These are phyloP conservation scores for Aspergillus sp. DNA, from an alignment of 2,329 filamentous ascomycete genomes.

Conservation along the genomic window DNA sequence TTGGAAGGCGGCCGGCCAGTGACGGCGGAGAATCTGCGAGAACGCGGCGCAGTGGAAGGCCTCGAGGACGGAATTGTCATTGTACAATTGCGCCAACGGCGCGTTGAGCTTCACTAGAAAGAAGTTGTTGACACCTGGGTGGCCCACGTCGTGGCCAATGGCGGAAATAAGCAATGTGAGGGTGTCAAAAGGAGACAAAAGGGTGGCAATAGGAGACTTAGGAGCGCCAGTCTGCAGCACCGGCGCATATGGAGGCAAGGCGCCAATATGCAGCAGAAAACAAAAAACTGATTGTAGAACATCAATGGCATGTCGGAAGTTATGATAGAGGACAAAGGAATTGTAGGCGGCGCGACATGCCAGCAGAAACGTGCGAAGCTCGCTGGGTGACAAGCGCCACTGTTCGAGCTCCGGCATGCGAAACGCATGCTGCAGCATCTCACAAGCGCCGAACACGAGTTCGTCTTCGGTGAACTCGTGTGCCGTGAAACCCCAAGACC, in stretches of 20 bases:
- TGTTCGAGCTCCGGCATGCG: constrained; percentile 69
- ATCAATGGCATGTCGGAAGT: constrained; percentile 94
- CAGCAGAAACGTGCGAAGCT: constrained; percentile 75
- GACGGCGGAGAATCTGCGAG: constrained; percentile 83
- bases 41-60: constrained; percentile 97
- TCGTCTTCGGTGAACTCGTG: constrained; percentile 88
- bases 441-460: constrained; percentile 70
- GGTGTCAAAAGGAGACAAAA: constrained; percentile 80
- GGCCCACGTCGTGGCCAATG: constrained; percentile 96
- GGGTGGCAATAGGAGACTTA: constrained; percentile 59
- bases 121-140: constrained; percentile 96
- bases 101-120: constrained; percentile 89
- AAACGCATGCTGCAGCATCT: constrained; percentile 86
- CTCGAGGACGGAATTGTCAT: constrained; percentile 91
- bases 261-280: constrained; percentile 74
- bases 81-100: constrained; percentile 88
- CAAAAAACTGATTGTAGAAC: constrained; percentile 89
- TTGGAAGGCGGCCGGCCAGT: constrained; percentile 79
- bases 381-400: constrained; percentile 74
- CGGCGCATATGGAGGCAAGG: constrained; percentile 58
- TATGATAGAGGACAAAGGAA: constrained; percentile 92
- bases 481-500: constrained; percentile 79
- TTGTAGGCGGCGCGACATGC: constrained; percentile 94
- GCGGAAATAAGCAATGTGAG: constrained; percentile 85
- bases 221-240: constrained; percentile 23